Base-by-base conservation (phyloP, 176 grass and related monocot species). In the Canna indica region DNA sequence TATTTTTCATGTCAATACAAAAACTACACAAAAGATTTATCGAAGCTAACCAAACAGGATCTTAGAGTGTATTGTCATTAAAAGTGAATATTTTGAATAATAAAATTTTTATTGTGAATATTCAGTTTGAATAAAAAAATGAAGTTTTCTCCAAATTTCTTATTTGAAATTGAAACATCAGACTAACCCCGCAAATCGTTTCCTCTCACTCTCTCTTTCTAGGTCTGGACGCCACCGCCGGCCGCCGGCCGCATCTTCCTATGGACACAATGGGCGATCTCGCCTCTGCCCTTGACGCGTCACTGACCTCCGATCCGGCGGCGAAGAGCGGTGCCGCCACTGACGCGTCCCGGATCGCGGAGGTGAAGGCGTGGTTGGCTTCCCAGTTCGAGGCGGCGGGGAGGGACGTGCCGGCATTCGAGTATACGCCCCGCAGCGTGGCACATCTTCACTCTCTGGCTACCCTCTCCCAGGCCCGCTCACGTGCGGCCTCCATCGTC, bases 341-440 rank as follows among this genome's bases (percentile, higher is more conserved):
- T 57, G 79, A 87, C 36, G 62, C 86, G 18, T 34, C 83, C 0
- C 71, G 83, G 22, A 80, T 97, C 15, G 74, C 86, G 3, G 88
- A 97, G 62, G 83, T 97, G 36, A 91, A 85, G 32, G 59, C 88
- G 10, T 97, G 93, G 93, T 69, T 97, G 10, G 59, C 84, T 8
- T 89, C 88, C 68, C 82, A 91, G 59, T 81, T 70, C 18, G 88
- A 85, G 29, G 26, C 47, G 60, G 76, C 67, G 16, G 82, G 82
- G 1, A 67, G 62, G 25, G 73, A 69, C 66, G 77, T 75, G 24
- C 84, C 82, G 26, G 86, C 88, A 68, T 81, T 97, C 56, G 86
- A 86, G 3, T 85, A 83, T 33, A 92, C 84, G 9, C 75, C 79
- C 7, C 84, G 84, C 31, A 77, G 73, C 73, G 73, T 91, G 58